Evolutionary conservation across 2,329 filamentous ascomycete genomes (phyloP).

Genomic region (Calonectria montana): DNA sequence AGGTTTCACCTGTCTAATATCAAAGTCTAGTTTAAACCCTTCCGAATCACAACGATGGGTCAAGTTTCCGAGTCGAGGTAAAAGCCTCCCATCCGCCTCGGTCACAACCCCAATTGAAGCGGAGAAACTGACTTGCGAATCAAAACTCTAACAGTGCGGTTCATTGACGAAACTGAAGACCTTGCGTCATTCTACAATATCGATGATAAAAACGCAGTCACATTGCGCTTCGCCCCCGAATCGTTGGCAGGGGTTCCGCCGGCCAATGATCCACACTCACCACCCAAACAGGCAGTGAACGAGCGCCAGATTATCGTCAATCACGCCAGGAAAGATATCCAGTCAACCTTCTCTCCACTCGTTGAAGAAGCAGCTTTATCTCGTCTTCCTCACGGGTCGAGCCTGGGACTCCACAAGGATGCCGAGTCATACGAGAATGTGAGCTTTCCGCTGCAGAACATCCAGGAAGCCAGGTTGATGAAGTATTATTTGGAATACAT

Average conservation of each 20-base stretch:
- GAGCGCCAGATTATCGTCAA: neutral
- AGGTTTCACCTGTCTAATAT: neutral
- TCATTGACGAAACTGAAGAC: slow-evolving; percentile 29
- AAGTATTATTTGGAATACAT: slow-evolving; percentile 44
- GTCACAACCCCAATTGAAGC: neutral
- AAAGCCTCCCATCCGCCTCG: neutral
- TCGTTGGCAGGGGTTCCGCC: neutral
- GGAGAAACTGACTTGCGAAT: neutral
- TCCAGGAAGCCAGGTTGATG: slow-evolving; percentile 40
- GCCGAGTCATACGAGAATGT: slow-evolving; percentile 10
- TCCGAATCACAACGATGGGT: slow-evolving; percentile 26
- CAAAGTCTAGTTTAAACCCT: slow-evolving; percentile 4
- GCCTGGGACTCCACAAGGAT: slow-evolving; percentile 20
- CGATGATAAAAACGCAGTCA: neutral
- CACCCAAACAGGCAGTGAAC: neutral
- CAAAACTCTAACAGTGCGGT: slow-evolving; percentile 21
- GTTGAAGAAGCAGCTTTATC: slow-evolving; percentile 4
- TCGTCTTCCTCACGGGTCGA: slow-evolving; percentile 15
- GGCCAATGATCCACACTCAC: neutral
- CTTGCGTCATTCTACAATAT: slow-evolving; percentile 31
- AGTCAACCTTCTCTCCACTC: neutral
- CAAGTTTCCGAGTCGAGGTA: slow-evolving; percentile 26
- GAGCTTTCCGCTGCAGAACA: slow-evolving; percentile 34
- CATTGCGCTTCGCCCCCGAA: neutral
- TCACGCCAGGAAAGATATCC: slow-evolving; percentile 9